Conservation (phyloP, 1,139 yeast species). For the Geotrichum reessii region DNA sequence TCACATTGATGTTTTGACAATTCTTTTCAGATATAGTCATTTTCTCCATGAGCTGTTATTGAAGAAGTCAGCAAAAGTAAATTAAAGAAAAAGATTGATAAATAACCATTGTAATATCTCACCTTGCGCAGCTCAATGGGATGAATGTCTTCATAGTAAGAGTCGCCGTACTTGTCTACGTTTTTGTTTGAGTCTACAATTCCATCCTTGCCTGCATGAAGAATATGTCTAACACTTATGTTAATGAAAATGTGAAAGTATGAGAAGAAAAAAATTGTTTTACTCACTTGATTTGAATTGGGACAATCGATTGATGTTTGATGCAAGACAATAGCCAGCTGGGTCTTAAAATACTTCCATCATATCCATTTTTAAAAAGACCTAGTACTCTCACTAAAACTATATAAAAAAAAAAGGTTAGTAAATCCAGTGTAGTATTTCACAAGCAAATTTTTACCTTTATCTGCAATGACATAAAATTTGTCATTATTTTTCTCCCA, state of each 20-base stretch:
- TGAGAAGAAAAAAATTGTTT: constrained; percentile 18
- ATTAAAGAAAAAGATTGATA: not conserved
- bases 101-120: constrained; percentile 6
- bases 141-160: constrained; percentile 21
- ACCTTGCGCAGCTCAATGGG: constrained; percentile 4
- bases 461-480: constrained; percentile 46
- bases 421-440: not conserved
- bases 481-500: constrained; percentile 21
- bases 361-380: constrained; percentile 41
- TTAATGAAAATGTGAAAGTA: constrained; percentile 23
- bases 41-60: not conserved
- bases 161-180: constrained; percentile 33
- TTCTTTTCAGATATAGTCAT: constrained; percentile 2
- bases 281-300: constrained; percentile 57
- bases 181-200: constrained; percentile 18
- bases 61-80: not conserved
- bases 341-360: constrained; percentile 56
- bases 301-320: constrained; percentile 40
- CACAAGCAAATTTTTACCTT: constrained; percentile 21
- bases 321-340: constrained; percentile 71
- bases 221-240: constrained; percentile 18
- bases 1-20: not conserved
- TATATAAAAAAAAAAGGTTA: not conserved
- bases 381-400: constrained; percentile 43
- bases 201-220: constrained; percentile 18